Evolutionary conservation across 179 eudicot genomes (phyloP).

Genomic region (Actinidia polygama): DNA sequence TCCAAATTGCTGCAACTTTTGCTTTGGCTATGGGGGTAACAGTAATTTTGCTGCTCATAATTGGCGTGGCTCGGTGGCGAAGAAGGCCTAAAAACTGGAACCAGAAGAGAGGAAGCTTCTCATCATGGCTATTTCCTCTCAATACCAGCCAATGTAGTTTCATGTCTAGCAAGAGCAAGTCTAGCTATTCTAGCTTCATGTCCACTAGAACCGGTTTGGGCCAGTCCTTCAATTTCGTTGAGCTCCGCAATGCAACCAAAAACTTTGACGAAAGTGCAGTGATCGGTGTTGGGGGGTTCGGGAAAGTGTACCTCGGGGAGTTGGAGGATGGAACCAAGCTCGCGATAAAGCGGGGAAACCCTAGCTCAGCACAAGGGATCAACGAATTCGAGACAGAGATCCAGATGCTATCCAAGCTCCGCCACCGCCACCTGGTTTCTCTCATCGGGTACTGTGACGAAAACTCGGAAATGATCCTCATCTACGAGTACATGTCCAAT

Average conservation of each 20-base stretch:
- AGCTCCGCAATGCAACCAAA: constrained; percentile 63
- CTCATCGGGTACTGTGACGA: constrained; percentile 90
- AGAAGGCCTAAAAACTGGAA: constrained; percentile 66
- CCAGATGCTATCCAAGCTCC: constrained; percentile 78
- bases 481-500: constrained; percentile 87
- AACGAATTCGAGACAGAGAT: constrained; percentile 90
- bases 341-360: constrained; percentile 81
- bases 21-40: constrained; percentile 59
- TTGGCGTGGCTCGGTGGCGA: constrained; percentile 45
- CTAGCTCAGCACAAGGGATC: constrained; percentile 87
- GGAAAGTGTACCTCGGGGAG: constrained; percentile 82
- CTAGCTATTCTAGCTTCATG: constrained; percentile 42
- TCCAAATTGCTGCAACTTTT: constrained; percentile 39
- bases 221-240: constrained; percentile 55
- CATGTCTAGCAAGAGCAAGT: constrained; percentile 57
- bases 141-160: constrained; percentile 58
- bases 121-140: constrained; percentile 88
- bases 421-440: constrained; percentile 89
- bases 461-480: constrained; percentile 82
- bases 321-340: constrained; percentile 68
- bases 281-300: constrained; percentile 92
- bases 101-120: constrained; percentile 55
- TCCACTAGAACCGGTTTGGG: constrained; percentile 69
- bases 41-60: constrained; percentile 43
- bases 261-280: constrained; percentile 73